These are phyloP conservation scores for Vigna trinervia DNA, from an alignment of 306 rosid species.

Conservation along the genomic window DNA sequence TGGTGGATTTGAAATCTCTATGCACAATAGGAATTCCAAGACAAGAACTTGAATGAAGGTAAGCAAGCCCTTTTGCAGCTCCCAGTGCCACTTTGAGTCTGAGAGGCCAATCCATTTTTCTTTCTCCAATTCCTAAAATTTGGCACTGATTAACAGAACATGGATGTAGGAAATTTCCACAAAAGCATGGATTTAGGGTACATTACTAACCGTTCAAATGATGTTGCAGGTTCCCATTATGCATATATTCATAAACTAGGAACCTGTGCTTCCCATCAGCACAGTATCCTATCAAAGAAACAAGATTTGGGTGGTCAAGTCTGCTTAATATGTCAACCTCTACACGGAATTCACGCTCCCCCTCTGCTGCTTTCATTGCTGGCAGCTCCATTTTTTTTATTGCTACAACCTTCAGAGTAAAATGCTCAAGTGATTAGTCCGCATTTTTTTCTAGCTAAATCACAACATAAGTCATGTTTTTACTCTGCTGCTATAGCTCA, in stretches of 20 bases:
- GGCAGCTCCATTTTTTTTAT: conserved; percentile 91
- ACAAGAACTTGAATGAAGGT: conserved; percentile 73
- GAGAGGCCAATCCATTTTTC: conserved; percentile 72
- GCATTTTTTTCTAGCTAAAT: conserved; percentile 1
- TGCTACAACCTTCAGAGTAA: conserved; percentile 70
- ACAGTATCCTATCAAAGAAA: conserved; percentile 81
- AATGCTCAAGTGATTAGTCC: conserved; percentile 7
- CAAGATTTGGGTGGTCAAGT: conserved; percentile 83
- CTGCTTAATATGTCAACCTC: conserved; percentile 88
- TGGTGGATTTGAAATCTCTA: conserved; percentile 85
- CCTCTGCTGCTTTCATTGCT: conserved; percentile 75
- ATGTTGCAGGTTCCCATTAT: conserved; percentile 81
- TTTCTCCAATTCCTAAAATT: conserved; percentile 59
- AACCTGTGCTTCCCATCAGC: conserved; percentile 92
- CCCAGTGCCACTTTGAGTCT: conserved; percentile 45
- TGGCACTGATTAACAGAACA: conserved; percentile 25
- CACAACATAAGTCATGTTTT: not conserved
- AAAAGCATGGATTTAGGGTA: not conserved
- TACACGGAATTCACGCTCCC: conserved; percentile 79
- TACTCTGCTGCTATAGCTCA: not conserved
- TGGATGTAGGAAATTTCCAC: not conserved
- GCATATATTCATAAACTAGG: conserved; percentile 43
- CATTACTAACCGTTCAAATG: conserved; percentile 68
- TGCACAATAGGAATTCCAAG: conserved; percentile 86
- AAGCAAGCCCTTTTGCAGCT: conserved; percentile 80